Conservation (phyloP, 2,329 filamentous ascomycete species). For the Exophiala sideris region DNA sequence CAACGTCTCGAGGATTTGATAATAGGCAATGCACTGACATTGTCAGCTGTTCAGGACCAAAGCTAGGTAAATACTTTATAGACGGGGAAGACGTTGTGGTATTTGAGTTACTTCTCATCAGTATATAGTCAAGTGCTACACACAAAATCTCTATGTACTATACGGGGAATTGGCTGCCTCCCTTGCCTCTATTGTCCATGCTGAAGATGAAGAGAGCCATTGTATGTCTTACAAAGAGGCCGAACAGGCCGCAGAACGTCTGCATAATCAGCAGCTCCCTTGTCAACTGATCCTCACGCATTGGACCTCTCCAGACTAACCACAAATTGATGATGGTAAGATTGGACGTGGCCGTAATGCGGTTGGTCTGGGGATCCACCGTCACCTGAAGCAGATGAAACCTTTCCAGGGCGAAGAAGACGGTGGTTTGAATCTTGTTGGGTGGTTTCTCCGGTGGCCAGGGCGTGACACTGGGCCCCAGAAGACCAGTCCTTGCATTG, state of each 20-base stretch:
- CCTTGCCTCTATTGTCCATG: conserved; percentile 65
- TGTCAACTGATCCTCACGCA: conserved; percentile 80
- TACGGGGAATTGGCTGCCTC: conserved; percentile 14
- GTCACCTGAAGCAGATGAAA: conserved; percentile 67
- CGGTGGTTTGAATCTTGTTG: conserved; percentile 57
- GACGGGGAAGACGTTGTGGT: too few species aligned
- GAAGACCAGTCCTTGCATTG: conserved; percentile 76
- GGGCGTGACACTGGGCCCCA: conserved; percentile 80
- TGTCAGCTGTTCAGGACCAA: too few species aligned
- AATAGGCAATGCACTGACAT: too few species aligned
- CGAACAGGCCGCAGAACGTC: conserved; percentile 69
- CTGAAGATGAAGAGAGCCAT: conserved; percentile 86
- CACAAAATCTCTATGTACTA: background rate
- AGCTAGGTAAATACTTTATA: too few species aligned
- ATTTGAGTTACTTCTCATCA: too few species aligned
- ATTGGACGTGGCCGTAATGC: conserved; percentile 77
- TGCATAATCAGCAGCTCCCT: conserved; percentile 79
- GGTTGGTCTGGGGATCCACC: conserved; percentile 54
- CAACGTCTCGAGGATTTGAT: too few species aligned
- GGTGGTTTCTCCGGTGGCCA: conserved; percentile 69
- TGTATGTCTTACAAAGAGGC: conserved; percentile 79
- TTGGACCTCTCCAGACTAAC: conserved; percentile 90
- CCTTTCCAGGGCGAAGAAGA: conserved; percentile 65
- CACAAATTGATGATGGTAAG: conserved; percentile 93
- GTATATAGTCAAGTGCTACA: too few species aligned